These are phyloP conservation scores for Fulvia fulva DNA, from an alignment of 2,329 filamentous ascomycete species.

Conservation along the genomic window DNA sequence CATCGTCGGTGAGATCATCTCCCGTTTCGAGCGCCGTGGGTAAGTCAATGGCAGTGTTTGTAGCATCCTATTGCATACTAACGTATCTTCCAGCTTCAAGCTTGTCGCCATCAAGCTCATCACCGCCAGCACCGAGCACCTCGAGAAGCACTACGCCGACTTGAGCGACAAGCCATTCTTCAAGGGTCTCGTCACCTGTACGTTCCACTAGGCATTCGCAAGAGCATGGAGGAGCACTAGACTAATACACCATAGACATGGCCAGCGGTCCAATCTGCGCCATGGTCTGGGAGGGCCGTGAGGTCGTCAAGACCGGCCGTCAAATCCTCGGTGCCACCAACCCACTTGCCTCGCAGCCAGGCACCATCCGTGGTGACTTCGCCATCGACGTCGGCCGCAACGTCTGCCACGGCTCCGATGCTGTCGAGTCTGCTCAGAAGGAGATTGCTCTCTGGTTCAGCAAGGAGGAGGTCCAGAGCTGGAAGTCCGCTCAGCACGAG, in stretches of 20 bases:
- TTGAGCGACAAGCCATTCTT: conserved; percentile 96
- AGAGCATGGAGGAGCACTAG: conserved; percentile 2
- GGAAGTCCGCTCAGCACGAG: conserved; percentile 78
- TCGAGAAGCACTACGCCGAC: conserved; percentile 96
- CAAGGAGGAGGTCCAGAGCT: conserved; percentile 76
- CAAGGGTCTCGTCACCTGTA: conserved; percentile 86
- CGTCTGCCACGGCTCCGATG: conserved; percentile 99
- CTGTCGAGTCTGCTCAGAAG: conserved; percentile 98
- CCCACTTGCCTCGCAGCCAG: conserved; percentile 87
- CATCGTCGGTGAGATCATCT: conserved; percentile 95
- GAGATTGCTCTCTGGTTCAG: conserved; percentile 99
- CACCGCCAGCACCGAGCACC: conserved; percentile 85
- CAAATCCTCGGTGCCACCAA: conserved; percentile 98
- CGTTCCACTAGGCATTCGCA: conserved; percentile 33
- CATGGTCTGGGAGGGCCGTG: conserved; percentile 99
- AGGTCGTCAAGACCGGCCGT: conserved; percentile 98
- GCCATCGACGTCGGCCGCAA: conserved; percentile 92
- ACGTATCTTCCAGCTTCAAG: conserved; percentile 69
- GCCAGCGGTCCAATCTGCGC: conserved; percentile 91
- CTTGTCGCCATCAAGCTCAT: conserved; percentile 95
- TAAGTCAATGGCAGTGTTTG: conserved; percentile 42
- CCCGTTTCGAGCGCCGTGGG: conserved; percentile 95
- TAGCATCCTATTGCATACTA: background rate
- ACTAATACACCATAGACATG: conserved; percentile 63
- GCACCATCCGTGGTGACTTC: conserved; percentile 96